Conservation (phyloP, 1,284 basidiomycete species). For the Moniliella sp. region DNA sequence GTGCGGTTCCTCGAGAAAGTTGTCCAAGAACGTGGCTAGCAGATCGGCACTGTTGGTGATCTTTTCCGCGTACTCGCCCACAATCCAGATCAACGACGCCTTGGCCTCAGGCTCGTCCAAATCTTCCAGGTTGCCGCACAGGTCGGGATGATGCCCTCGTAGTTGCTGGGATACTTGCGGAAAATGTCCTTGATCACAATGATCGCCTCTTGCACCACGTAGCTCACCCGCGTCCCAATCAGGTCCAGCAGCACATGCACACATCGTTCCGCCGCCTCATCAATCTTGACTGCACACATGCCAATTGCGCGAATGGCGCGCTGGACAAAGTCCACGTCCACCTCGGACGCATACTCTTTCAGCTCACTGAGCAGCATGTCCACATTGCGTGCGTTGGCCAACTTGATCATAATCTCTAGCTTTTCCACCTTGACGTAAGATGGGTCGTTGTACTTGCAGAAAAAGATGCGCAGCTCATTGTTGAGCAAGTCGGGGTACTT, state of each 20-base stretch:
- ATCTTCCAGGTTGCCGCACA: slow-evolving; percentile 84
- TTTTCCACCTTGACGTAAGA: slow-evolving; percentile 95
- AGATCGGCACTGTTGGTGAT: slow-evolving; percentile 89
- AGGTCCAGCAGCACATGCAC: slow-evolving; percentile 77
- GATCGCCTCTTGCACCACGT: slow-evolving; percentile 91
- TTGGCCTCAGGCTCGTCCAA: slow-evolving; percentile 97
- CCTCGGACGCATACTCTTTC: slow-evolving; percentile 92
- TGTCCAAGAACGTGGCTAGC: slow-evolving; percentile 69
- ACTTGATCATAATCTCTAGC: slow-evolving; percentile 87
- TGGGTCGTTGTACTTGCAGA: slow-evolving; percentile 99
- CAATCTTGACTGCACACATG: slow-evolving; percentile 84
- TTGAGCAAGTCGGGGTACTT: slow-evolving; percentile 68
- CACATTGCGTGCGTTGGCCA: slow-evolving; percentile 75
- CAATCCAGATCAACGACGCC: slow-evolving; percentile 95
- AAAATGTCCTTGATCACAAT: slow-evolving; percentile 99
- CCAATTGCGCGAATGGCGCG: slow-evolving; percentile 85
- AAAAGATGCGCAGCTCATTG: slow-evolving; percentile 94
- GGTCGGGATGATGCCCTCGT: slow-evolving; percentile 87
- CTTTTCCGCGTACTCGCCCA: slow-evolving; percentile 88
- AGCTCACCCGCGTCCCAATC: slow-evolving; percentile 75
- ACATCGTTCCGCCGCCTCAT: slow-evolving; percentile 73
- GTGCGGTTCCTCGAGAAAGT: slow-evolving; percentile 79
- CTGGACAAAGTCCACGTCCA: slow-evolving; percentile 92
- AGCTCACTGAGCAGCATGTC: slow-evolving; percentile 81
- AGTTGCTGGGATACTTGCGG: slow-evolving; percentile 86